phyloP scores from a whole-genome alignment of 768 basidiomycete genomes.

The Serendipita sp. region DNA sequence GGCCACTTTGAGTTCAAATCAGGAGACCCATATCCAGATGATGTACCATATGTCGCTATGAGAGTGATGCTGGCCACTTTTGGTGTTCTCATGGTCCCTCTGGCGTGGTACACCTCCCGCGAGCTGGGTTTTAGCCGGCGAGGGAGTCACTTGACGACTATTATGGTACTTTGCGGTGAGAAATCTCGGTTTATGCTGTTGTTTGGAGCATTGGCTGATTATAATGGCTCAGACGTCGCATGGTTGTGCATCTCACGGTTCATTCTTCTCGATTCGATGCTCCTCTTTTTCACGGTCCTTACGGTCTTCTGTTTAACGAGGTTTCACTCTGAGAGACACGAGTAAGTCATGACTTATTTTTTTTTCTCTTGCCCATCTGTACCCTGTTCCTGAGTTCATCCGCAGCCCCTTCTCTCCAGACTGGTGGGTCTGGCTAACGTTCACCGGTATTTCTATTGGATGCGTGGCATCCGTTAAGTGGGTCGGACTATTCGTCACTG shows the following conservation, averaged over 20 bases:
- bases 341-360: conserved; percentile 40
- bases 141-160: conserved; percentile 79
- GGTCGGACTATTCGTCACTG: conserved; percentile 90
- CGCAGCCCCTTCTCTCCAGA: conserved; percentile 80
- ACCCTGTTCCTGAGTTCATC: background rate
- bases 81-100: conserved; percentile 87
- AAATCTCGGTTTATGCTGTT: conserved; percentile 11
- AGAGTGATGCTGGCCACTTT: conserved; percentile 87
- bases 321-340: conserved; percentile 93
- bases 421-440: conserved; percentile 93
- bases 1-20: conserved; percentile 91
- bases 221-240: conserved; percentile 55
- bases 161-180: conserved; percentile 87
- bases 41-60: conserved; percentile 88
- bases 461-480: conserved; percentile 94
- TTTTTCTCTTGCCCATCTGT: background rate
- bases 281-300: conserved; percentile 97
- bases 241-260: conserved; percentile 97
- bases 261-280: conserved; percentile 94
- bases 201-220: background rate
- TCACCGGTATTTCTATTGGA: conserved; percentile 91
- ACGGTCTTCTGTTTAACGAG: conserved; percentile 89
- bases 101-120: conserved; percentile 92
- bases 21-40: conserved; percentile 66
- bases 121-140: conserved; percentile 84